Base-by-base conservation (phyloP, 129 eudicot genomes). In the Helianthus tuberosus region DNA sequence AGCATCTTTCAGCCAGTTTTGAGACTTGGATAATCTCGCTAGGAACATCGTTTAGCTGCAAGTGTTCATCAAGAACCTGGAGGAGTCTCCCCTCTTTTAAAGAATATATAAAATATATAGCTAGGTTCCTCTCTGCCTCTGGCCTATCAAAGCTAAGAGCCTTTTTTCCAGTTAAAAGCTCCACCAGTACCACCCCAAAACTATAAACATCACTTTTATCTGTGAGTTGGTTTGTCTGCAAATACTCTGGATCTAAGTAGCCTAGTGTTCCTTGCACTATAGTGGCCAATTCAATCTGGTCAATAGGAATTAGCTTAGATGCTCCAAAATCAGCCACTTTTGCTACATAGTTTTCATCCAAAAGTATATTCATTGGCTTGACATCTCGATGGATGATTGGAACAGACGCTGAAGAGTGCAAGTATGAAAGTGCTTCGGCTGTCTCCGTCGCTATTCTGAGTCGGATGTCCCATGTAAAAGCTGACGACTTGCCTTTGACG, bases 251-350 rank as follows among this genome's bases (percentile, higher is more conserved):
- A 77, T 84, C 88, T 7, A 84, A 44, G 43, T 84, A 84, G 1
- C 88, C 88, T 4, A 76, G 53, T 1, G 88, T 84, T 50, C 88
- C 88, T 63, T 76, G 82, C 44, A 84, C 88, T 43, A 80, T 62
- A 10, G 85, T 84, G 3, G 82, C 80, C 29, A 84, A 8, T 36
- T 80, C 79, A 9, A 41, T 69, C 38, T 80, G 78, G 35, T 82
- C 82, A 29, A 50, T 14, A 1, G 90, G 90, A 64, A 86, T 63
- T 64, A 85, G 74, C 57, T 49, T 85, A n/a, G 86, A 81, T 43
- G 86, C 77, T 66, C 90, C 87, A 59, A 86, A 86, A 82, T 86
- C 90, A 7, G 90, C 72, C 36, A 86, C 87, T 79, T 82, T 86
- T 25, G 90, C 90, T 13, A 79, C 77, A 62, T 72, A 86, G 11